Base-by-base conservation (phyloP, 2,329 filamentous ascomycete species). In the Fusarium dlaminii region DNA sequence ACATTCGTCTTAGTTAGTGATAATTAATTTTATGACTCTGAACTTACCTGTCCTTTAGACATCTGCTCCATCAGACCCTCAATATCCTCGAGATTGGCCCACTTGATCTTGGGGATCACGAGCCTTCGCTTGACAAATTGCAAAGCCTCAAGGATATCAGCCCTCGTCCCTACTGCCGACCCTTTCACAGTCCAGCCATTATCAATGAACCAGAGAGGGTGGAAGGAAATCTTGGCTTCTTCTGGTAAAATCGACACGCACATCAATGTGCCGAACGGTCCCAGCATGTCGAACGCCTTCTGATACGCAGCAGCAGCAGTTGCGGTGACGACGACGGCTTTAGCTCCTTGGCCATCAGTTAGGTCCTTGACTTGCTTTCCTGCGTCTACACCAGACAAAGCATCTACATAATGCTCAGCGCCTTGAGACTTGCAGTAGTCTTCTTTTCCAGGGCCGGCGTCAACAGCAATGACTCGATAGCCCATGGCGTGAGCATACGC, bases 401-500 rank as follows among this genome's bases (percentile, higher is more conserved):
- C 78, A 46, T 85, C 83, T 9, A 85, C 72, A 51, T 82, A 85
- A 45, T 79, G 72, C 57, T 85, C 83, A 4, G 82, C 83, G 5
- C 82, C 82, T n/a, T 78, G 72, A 1, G 74, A 71, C 20, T 81
- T 70, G 43, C 80, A 80, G 30, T 80, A 79, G 18, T 70, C 42
- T 17, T 78, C 76, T 68, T 83, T 85, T 0, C 75, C 77, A 0
- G 73, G 61, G 4, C 82, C 82, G 0, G 78, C 77, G 46, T 86
- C 83, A 14, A 85, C 73, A 3, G 82, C 83, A 24, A 85, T 79
- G 1, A 84, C 80, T 6, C 83, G 79, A 34, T 82, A 82, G 5
- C 84, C 84, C 83, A 85, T 85, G 1, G 83, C 82, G 46, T 72
- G 78, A 2, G 82, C 84, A 61, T 79, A 85, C n/a, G 81, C 77